These are phyloP conservation scores for Trypethelium eluteriae DNA, from an alignment of 495 filamentous ascomycete genomes.

Conservation along the genomic window DNA sequence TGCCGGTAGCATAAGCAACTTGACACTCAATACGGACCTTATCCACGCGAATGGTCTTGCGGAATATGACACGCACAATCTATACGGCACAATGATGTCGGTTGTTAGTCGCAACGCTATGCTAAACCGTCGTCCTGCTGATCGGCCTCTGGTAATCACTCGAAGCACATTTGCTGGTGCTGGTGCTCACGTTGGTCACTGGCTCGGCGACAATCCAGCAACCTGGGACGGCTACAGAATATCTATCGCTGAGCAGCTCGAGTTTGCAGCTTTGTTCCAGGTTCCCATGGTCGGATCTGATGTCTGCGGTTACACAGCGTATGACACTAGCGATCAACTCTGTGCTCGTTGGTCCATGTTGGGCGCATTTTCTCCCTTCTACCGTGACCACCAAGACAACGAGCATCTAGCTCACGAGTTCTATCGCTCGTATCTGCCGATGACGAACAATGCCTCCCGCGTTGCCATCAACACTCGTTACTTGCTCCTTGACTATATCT, in stretches of 20 bases:
- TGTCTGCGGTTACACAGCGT: slow-evolving; percentile 64
- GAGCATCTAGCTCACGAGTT: slow-evolving; percentile 58
- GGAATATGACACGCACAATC: slow-evolving; percentile 79
- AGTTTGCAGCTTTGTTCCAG: slow-evolving; percentile 75
- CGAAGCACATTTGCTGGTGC: slow-evolving; percentile 78
- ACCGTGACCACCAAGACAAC: slow-evolving; percentile 64
- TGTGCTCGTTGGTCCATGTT: slow-evolving; percentile 81
- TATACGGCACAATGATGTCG: slow-evolving; percentile 81
- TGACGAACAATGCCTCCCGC: slow-evolving; percentile 56
- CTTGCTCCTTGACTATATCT: slow-evolving; percentile 71
- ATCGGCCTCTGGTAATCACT: slow-evolving; percentile 73
- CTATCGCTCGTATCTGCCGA: slow-evolving; percentile 54
- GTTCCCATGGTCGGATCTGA: slow-evolving; percentile 80
- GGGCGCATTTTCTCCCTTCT: slow-evolving; percentile 76
- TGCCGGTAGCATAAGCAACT: slow-evolving; percentile 60
- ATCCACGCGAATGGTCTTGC: slow-evolving; percentile 62
- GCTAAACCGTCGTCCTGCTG: slow-evolving; percentile 56
- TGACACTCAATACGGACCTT: slow-evolving; percentile 67
- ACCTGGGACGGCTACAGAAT: slow-evolving; percentile 65
- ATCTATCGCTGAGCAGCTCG: slow-evolving; percentile 60
- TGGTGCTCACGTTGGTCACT: slow-evolving; percentile 70
- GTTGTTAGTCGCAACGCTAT: slow-evolving; percentile 58
- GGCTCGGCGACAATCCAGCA: slow-evolving; percentile 78
- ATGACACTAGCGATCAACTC: slow-evolving; percentile 65
- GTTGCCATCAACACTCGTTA: slow-evolving; percentile 72